phyloP scores from a whole-genome alignment of 306 rosid genomes.

The Benincasa hispida region DNA sequence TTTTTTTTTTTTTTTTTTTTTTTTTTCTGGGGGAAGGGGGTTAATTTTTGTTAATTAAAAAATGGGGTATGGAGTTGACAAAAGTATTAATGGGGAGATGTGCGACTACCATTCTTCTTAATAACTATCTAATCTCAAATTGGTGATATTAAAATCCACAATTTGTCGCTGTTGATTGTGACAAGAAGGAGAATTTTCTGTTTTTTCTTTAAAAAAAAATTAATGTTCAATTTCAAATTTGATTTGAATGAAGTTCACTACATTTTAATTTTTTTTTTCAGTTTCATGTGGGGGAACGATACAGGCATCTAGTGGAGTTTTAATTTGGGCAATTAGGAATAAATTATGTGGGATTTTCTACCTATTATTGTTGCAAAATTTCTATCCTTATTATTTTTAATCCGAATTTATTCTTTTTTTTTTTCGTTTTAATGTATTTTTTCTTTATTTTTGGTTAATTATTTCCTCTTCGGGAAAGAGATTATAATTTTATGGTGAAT shows the following conservation, averaged over 20 bases:
- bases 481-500: neutral
- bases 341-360: neutral
- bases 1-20: too few relatives aligned
- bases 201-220: neutral
- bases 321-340: neutral
- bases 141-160: neutral
- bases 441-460: neutral
- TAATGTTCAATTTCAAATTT: too few relatives aligned
- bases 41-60: neutral
- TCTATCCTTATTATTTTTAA: neutral
- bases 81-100: neutral
- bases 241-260: neutral
- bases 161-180: slow-evolving; percentile 1
- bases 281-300: neutral
- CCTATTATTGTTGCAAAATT: neutral
- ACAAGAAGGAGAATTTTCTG: neutral
- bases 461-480: neutral
- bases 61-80: neutral
- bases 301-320: neutral
- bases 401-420: neutral
- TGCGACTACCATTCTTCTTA: neutral
- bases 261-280: neutral
- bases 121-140: neutral
- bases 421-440: neutral
- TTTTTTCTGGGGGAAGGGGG: too few relatives aligned